Percentiles rank a stretch among this genome's conserved stretches.
phyloP scores from a whole-genome alignment of 1,284 basidiomycete species.

The Ceraceosorus guamensis region DNA sequence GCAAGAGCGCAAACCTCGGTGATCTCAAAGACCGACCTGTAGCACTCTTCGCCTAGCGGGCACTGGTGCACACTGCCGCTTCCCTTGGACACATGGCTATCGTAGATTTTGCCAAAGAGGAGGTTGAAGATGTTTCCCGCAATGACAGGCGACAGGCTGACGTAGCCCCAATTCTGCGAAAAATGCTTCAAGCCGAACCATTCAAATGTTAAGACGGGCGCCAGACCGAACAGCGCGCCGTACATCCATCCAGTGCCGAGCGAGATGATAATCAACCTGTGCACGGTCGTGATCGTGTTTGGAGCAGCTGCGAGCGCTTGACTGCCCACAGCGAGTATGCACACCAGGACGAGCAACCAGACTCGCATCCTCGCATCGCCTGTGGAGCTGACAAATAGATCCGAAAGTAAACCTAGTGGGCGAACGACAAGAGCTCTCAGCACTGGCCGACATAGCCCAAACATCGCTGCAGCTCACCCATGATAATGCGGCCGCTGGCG shows the following conservation, averaged over 20 bases:
- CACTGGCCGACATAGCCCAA: not conserved
- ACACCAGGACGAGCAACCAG: slow-evolving; percentile 36
- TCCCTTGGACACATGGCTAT: slow-evolving; percentile 19
- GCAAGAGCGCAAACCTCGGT: slow-evolving; percentile 27
- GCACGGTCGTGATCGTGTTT: slow-evolving; percentile 56
- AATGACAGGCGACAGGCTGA: slow-evolving; percentile 66
- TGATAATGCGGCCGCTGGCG: slow-evolving; percentile 68
- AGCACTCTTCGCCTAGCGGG: slow-evolving; percentile 42
- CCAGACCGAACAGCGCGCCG: slow-evolving; percentile 68
- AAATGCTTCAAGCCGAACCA: slow-evolving; percentile 80
- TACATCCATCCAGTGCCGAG: slow-evolving; percentile 66
- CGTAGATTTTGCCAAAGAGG: slow-evolving; percentile 17
- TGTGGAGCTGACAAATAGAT: slow-evolving; percentile 48
- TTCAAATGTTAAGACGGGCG: slow-evolving; percentile 70
- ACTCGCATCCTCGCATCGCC: slow-evolving; percentile 23
- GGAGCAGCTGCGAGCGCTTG: slow-evolving; percentile 42
- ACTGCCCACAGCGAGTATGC: slow-evolving; percentile 28
- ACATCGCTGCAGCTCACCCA: slow-evolving; percentile 53
- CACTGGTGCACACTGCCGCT: slow-evolving; percentile 25
- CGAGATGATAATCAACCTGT: slow-evolving; percentile 68
- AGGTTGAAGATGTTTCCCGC: slow-evolving; percentile 74
- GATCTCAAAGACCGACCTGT: slow-evolving; percentile 36
- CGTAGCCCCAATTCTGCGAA: slow-evolving; percentile 78
- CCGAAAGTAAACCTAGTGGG: slow-evolving; percentile 63
- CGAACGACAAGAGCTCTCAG: slow-evolving; percentile 2